Evolutionary conservation across 768 basidiomycete species (phyloP).

Genomic region (Amanita molliuscula): DNA sequence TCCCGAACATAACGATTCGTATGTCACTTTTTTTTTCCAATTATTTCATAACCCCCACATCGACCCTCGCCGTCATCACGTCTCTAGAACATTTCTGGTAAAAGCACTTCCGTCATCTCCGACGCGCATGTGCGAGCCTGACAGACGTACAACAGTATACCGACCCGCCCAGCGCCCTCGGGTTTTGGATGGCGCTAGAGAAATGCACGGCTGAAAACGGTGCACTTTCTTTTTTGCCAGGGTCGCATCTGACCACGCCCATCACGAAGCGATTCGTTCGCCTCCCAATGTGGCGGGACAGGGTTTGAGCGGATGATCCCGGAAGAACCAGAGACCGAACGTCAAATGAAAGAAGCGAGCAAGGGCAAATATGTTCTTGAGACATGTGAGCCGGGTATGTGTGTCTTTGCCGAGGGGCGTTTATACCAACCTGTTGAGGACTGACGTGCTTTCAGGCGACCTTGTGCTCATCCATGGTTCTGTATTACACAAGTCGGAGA

Average conservation of each 20-base stretch:
- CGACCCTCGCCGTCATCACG: not conserved
- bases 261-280: conserved; percentile 85
- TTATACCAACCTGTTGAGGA: not conserved
- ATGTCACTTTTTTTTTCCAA: conserved; percentile 19
- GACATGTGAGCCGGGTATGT: conserved; percentile 61
- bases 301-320: conserved; percentile 63
- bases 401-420: not conserved
- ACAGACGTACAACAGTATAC: conserved; percentile 54
- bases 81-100: conserved; percentile 62
- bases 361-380: conserved; percentile 54
- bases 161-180: conserved; percentile 82
- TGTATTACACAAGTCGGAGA: conserved; percentile 87
- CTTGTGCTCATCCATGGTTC: conserved; percentile 90
- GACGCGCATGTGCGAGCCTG: not conserved
- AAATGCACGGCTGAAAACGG: conserved; percentile 76
- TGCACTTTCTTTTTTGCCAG: conserved; percentile 82
- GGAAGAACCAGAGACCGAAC: conserved; percentile 18
- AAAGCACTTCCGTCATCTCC: conserved; percentile 12
- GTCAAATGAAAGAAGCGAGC: conserved; percentile 13
- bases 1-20: conserved; percentile 91
- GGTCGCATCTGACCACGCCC: conserved; percentile 69
- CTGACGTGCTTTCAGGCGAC: conserved; percentile 42
- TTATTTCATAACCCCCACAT: not conserved
- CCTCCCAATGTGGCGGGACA: conserved; percentile 63
- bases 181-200: conserved; percentile 96